These are phyloP conservation scores for Phallus indusiatus DNA, from an alignment of 768 basidiomycete genomes.

Conservation along the genomic window DNA sequence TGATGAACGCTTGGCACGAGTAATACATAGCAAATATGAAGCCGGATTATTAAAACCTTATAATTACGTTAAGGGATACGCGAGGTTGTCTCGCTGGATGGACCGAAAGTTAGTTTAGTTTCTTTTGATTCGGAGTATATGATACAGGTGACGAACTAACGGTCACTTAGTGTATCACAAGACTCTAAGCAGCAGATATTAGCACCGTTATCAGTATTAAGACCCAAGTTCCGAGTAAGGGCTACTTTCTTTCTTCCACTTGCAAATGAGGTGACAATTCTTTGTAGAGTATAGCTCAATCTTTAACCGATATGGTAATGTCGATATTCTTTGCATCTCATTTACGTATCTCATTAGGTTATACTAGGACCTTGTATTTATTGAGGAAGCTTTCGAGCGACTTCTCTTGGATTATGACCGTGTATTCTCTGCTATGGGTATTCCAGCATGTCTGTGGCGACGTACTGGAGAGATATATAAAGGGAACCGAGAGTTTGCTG, in stretches of 20 bases:
- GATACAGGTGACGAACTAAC: no score
- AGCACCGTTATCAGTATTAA: conserved; percentile 75
- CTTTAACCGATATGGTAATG: conserved; percentile 70
- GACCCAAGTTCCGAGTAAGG: conserved; percentile 76
- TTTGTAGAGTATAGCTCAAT: conserved; percentile 64
- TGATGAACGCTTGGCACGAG: conserved; percentile 80
- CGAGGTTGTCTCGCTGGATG: conserved; percentile 89
- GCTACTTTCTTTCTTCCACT: neutral
- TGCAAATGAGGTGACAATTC: conserved; percentile 4
- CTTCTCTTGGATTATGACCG: conserved; percentile 92
- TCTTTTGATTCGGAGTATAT: neutral
- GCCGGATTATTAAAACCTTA: conserved; percentile 92
- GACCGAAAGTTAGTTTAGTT: conserved; percentile 61
- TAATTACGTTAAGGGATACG: conserved; percentile 95
- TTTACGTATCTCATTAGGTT: neutral
- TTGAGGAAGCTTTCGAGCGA: conserved; percentile 96
- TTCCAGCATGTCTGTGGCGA: conserved; percentile 94
- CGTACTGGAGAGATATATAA: conserved; percentile 98
- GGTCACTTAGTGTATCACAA: conserved; percentile 58
- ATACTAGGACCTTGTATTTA: conserved; percentile 84
- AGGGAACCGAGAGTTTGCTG: conserved; percentile 92
- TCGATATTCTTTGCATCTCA: conserved; percentile 1
- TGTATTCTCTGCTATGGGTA: conserved; percentile 90
- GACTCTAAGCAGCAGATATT: conserved; percentile 89
- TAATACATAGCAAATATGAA: conserved; percentile 95